A percentile compares a stretch with the other conserved stretches of the same genome.
Conservation (phyloP, 805 yeast species). For the Pichia deserticola region DNA sequence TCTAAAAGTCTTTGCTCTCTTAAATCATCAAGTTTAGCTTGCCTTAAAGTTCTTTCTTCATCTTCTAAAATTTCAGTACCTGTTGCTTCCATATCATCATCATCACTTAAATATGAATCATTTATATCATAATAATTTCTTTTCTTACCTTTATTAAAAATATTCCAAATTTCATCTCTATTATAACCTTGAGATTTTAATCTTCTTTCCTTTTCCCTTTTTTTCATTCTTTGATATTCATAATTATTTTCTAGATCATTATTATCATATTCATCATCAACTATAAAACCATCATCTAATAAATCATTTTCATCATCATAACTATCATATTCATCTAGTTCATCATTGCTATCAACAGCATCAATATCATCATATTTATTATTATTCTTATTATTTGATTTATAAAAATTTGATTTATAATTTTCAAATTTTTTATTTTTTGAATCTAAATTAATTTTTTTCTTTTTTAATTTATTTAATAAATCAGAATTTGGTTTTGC, state of each 20-base stretch:
- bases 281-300: conserved; percentile 39
- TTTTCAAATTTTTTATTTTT: not conserved
- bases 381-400: not conserved
- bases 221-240: conserved; percentile 19
- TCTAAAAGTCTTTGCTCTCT: conserved; percentile 59
- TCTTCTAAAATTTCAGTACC: conserved; percentile 85
- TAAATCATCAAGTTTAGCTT: conserved; percentile 71
- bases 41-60: conserved; percentile 59
- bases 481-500: conserved; percentile 56
- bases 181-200: conserved; percentile 44
- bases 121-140: conserved; percentile 37
- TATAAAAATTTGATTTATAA: not conserved
- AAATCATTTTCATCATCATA: conserved; percentile 28
- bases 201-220: conserved; percentile 19
- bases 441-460: conserved; percentile 7
- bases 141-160: conserved; percentile 62
- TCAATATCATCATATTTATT: conserved; percentile 25
- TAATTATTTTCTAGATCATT: conserved; percentile 29
- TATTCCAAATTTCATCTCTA: conserved; percentile 83
- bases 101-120: conserved; percentile 28
- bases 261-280: conserved; percentile 24
- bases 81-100: conserved; percentile 88
- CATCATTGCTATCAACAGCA: conserved; percentile 29
- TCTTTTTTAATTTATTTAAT: conserved; percentile 36
- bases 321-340: conserved; percentile 1